A percentile compares a stretch with the other conserved stretches of the same genome.
Evolutionary conservation across 805 yeast species (phyloP).

Genomic region (Cyberlindnera misumaiensis): DNA sequence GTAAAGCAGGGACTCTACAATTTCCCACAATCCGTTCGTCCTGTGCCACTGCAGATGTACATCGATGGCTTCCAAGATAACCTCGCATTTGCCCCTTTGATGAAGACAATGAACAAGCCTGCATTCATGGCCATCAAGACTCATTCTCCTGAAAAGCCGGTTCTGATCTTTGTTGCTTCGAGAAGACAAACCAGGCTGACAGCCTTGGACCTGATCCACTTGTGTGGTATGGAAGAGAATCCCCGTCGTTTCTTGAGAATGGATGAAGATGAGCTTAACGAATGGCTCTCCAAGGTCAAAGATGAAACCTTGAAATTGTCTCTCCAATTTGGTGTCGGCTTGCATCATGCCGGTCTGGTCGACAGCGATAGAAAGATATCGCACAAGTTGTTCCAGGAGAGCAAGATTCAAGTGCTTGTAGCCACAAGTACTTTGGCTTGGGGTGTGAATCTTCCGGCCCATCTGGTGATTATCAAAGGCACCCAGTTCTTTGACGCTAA

Average conservation of each 20-base stretch:
- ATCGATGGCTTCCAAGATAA: constrained; percentile 84
- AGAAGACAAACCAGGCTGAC: constrained; percentile 91
- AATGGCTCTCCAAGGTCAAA: constrained; percentile 61
- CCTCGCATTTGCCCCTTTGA: constrained; percentile 61
- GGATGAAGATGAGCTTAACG: constrained; percentile 40
- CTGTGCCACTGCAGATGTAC: constrained; percentile 89
- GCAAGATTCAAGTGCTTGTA: constrained; percentile 81
- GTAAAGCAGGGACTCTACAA: constrained; percentile 92
- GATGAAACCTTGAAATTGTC: constrained; percentile 78
- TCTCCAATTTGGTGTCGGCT: constrained; percentile 77
- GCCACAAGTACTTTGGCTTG: constrained; percentile 98
- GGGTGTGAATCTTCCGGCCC: constrained; percentile 99
- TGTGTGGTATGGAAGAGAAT: constrained; percentile 63
- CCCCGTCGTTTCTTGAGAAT: constrained; percentile 52
- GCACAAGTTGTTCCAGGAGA: constrained; percentile 76
- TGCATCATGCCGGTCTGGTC: constrained; percentile 96
- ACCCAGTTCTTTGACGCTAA: constrained; percentile 93
- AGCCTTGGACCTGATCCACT: constrained; percentile 60
- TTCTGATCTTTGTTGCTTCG: constrained; percentile 96
- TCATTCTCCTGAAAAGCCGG: constrained; percentile 70
- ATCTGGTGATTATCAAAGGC: constrained; percentile 92
- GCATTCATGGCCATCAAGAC: constrained; percentile 71
- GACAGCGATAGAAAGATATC: constrained; percentile 84
- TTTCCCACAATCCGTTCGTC: constrained; percentile 92
- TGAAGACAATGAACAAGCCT: constrained; percentile 68